Conservation (phyloP, 768 basidiomycete genomes). For the Sporobolomyces phaffii region DNA sequence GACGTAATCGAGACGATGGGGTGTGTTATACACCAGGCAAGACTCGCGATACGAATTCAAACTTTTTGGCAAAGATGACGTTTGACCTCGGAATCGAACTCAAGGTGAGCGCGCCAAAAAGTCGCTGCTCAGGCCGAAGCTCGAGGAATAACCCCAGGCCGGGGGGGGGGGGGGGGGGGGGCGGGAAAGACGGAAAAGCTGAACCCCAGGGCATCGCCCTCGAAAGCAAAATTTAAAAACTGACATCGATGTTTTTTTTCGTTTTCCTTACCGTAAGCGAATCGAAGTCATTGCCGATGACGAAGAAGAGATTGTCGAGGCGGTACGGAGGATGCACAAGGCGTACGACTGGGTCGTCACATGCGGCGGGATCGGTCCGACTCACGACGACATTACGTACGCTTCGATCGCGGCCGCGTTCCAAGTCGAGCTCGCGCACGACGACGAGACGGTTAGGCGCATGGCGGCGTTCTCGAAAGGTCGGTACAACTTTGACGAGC, state of each 20-base stretch:
- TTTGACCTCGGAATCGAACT: conserved; percentile 80
- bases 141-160: too few species aligned
- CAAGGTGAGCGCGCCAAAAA: conserved; percentile 49
- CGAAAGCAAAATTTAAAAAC: conserved; percentile 53
- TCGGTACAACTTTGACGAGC: conserved; percentile 56
- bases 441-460: conserved; percentile 64
- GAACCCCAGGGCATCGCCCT: too few species aligned
- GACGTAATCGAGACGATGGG: neutral
- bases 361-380: conserved; percentile 78
- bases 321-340: conserved; percentile 69
- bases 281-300: conserved; percentile 89
- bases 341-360: conserved; percentile 87
- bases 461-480: conserved; percentile 61
- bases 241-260: neutral
- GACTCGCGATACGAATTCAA: conserved; percentile 62
- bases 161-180: too few species aligned
- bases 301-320: conserved; percentile 82
- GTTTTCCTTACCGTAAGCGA: conserved; percentile 48
- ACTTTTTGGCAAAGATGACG: conserved; percentile 71
- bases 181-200: too few species aligned
- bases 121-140: too few species aligned
- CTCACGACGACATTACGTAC: conserved; percentile 68
- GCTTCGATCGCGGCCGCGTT: conserved; percentile 81
- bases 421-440: conserved; percentile 60
- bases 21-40: conserved; percentile 13